Percentiles rank a stretch among this genome's conserved stretches.
Evolutionary conservation across 2,329 filamentous ascomycete genomes (phyloP).

Genomic region (Aspergillus vadensis): DNA sequence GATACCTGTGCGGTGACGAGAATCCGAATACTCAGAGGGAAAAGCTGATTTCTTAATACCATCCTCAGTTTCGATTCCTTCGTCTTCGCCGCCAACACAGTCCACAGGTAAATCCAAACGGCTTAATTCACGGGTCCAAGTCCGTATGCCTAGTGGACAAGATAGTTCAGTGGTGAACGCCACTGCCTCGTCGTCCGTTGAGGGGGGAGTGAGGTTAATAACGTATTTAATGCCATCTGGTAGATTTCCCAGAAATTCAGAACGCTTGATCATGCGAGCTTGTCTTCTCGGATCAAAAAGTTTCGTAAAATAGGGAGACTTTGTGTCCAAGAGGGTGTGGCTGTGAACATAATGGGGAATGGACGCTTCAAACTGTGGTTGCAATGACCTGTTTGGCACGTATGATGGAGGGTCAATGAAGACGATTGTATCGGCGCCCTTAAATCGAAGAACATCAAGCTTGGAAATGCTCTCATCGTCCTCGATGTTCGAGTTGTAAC

Average conservation of each 20-base stretch:
- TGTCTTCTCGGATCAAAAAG: constrained; percentile 34
- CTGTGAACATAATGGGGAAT: constrained; percentile 40
- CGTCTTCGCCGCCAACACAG: constrained; percentile 54
- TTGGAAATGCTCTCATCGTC: background rate
- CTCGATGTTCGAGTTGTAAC: too few species aligned
- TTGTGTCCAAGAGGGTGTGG: constrained; percentile 31
- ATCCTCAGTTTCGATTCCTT: constrained; percentile 28
- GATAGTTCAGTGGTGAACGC: constrained; percentile 61
- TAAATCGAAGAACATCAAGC: constrained; percentile 11
- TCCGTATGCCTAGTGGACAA: constrained; percentile 57
- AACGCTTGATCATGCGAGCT: constrained; percentile 32
- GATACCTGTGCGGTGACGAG: constrained; percentile 65
- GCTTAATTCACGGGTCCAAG: constrained; percentile 53
- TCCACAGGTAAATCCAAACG: constrained; percentile 42
- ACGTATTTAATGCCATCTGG: constrained; percentile 57
- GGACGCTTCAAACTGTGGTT: constrained; percentile 18
- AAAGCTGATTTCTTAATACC: constrained; percentile 11
- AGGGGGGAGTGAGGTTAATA: constrained; percentile 64
- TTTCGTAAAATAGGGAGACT: constrained; percentile 33
- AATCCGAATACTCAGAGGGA: constrained; percentile 61
- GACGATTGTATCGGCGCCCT: constrained; percentile 41
- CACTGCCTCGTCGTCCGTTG: constrained; percentile 64
- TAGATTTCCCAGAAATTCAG: constrained; percentile 29
- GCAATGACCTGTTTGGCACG: constrained; percentile 13
- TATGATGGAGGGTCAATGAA: constrained; percentile 38